These are phyloP conservation scores for Sugiyamaella castrensis DNA, from an alignment of 1,139 yeast genomes.

Conservation along the genomic window DNA sequence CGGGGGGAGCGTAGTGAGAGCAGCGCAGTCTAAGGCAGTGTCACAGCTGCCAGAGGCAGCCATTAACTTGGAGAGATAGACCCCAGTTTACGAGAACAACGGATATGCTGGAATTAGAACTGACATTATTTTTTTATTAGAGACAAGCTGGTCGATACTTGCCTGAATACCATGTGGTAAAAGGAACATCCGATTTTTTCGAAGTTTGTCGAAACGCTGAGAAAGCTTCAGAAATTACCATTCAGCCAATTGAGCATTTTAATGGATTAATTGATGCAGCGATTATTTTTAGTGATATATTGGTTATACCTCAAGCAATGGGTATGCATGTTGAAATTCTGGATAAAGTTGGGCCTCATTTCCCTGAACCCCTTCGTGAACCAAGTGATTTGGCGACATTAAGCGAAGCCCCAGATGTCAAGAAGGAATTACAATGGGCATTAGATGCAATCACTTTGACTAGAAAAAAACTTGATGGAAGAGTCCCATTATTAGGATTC, in stretches of 20 bases:
- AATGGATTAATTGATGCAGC: slow-evolving; percentile 94
- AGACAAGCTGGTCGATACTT: slow-evolving; percentile 77
- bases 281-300: slow-evolving; percentile 89
- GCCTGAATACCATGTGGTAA: slow-evolving; percentile 82
- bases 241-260: slow-evolving; percentile 90
- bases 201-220: slow-evolving; percentile 93
- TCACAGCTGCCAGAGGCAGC: too few species aligned
- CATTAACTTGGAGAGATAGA: too few species aligned
- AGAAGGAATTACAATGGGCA: slow-evolving; percentile 86
- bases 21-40: too few species aligned
- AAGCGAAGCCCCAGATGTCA: slow-evolving; percentile 59
- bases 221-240: slow-evolving; percentile 87
- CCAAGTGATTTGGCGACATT: slow-evolving; percentile 64
- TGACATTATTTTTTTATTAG: slow-evolving; percentile 32
- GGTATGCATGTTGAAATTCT: slow-evolving; percentile 94
- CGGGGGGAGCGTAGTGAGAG: too few species aligned
- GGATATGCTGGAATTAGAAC: too few species aligned
- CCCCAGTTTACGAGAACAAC: too few species aligned
- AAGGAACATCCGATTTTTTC: slow-evolving; percentile 84
- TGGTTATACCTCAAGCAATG: slow-evolving; percentile 97
- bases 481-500: slow-evolving; percentile 92
- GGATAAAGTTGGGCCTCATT: slow-evolving; percentile 93
- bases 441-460: slow-evolving; percentile 88
- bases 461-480: slow-evolving; percentile 75
- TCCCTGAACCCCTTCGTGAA: slow-evolving; percentile 78